Base-by-base conservation (phyloP, 1,139 yeast genomes). In the Sugiyamaella paludigena region DNA sequence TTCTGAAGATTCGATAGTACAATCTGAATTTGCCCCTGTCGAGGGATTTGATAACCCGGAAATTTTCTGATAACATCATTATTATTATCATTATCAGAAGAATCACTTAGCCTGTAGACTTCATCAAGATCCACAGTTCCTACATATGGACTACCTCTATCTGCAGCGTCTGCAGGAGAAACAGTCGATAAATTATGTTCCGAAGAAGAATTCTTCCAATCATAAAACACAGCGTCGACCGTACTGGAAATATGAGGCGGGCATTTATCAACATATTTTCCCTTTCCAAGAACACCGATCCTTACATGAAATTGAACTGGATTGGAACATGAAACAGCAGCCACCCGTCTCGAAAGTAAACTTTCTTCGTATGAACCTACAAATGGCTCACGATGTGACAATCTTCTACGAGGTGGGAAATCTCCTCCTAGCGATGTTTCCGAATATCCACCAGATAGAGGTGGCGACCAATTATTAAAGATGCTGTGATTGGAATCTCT, bases 1-100 rank as follows among this genome's bases (percentile, higher is more conserved):
- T 65, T 64, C 46, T 74, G 71, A 29, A 65, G 61, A 55, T 75
- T 75, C 50, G 67, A 70, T 4, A 73, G 61, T n/a, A 71, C 62
- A 33, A 75, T 52, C 54, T 74, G 78, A 4, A 75, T 52, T 43
- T 66, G 67, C 1, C 78, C 78, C n/a, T 57, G 59, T 9, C 58
- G 58, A 2, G 77, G 75, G 9, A 75, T 52, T 52, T 69, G 57
- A 62, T 70, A 66, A 45, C 81, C 72, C 45, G 70, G 68, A 51
- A 69, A 62, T 49, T 58, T 57, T 10, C 45, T 42, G 5, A 19
- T 19, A 19, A 3, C 5, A 19, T 19, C 24, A 38, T 40, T 41
- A 36, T 12, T 60, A 49, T 41, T 60, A 56, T 29, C 65, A 66
- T 49, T 13, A n/a, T 31, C 13, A 31, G 34, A 3, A 4, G 24